Evolutionary conservation across 1,139 yeast species (phyloP), one percentile per base, ranked within the genome.

Genomic region (Zygosaccharomyces pseudobailii): DNA sequence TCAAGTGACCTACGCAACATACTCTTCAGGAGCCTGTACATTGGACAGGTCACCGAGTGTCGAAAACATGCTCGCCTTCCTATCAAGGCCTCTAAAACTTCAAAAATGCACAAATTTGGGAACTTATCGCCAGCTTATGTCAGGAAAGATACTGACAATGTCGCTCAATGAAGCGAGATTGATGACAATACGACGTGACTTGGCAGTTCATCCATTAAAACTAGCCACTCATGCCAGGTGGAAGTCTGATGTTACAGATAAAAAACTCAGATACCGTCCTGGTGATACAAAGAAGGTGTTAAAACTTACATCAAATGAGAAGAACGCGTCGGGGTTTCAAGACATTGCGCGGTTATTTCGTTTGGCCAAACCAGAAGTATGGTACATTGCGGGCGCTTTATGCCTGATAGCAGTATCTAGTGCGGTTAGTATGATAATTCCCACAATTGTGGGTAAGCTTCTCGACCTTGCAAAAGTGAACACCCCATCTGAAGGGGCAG

Each of bases 381-480:
- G 68, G 51, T 70, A 82, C 20, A 72, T 82, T 55, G 58, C 72
- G 0, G 61, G 72, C 13, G 96, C 96, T 0, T 71, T 90, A 49
- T 58, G 73, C 1, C 74, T 89, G 50, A 73, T 90, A 22, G 68
- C 79, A 4, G 56, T 81, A 2, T 75, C 86, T 3, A 80, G 87
- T 4, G 75, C 78, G 3, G 78, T 88, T 6, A 74, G 86, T 13
- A 83, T 90, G 86, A 72, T 84, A 3, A 71, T 89, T 27, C 97
- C 97, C 2, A 74, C 86, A 52, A 74, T 85, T 10, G 87, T 92
- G 41, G 97, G 97, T 27, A 85, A 84, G 57, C 81, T 83, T 36
- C 65, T 83, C 41, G 89, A 83, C 60, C 74, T 82, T 3, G 83
- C 71, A 1, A 53, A 49, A 30, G 53, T 53, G 21, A 50, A 47